These are phyloP conservation scores for Strobilomyces dryophilus DNA, from an alignment of 768 basidiomycete genomes.

Conservation along the genomic window DNA sequence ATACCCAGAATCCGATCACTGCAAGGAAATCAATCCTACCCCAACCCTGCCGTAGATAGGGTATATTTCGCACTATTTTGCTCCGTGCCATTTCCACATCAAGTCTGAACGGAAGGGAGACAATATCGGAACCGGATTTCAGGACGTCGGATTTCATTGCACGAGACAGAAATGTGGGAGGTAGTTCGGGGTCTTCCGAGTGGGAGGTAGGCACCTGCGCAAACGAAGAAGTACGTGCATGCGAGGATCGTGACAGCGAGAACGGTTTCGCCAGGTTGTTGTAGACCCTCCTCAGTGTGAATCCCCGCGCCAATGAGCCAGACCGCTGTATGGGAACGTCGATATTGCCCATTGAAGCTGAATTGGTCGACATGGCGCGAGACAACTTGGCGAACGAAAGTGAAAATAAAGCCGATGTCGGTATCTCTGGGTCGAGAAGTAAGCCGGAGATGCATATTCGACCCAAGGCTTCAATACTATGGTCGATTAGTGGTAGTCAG, in stretches of 20 bases:
- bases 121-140: constrained; percentile 36
- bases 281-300: constrained; percentile 43
- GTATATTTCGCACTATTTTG: constrained; percentile 64
- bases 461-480: constrained; percentile 77
- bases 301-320: constrained; percentile 40
- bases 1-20: constrained; percentile 82
- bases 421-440: constrained; percentile 77
- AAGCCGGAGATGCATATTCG: constrained; percentile 90
- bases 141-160: constrained; percentile 41
- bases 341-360: constrained; percentile 25
- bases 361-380: constrained; percentile 24
- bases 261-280: constrained; percentile 53
- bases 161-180: constrained; percentile 48
- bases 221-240: constrained; percentile 16
- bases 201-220: constrained; percentile 7
- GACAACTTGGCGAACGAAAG: constrained; percentile 29
- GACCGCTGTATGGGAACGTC: constrained; percentile 21
- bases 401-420: constrained; percentile 46
- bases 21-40: constrained; percentile 86
- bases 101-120: constrained; percentile 57
- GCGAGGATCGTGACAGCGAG: constrained; percentile 39
- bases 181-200: constrained; percentile 38
- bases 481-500: neutral
- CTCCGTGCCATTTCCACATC: constrained; percentile 52
- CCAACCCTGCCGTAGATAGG: constrained; percentile 93